A percentile compares a stretch with the other conserved stretches of the same genome.
Conservation (phyloP, 331 rosid species). For the Erythrophleum ivorense region DNA sequence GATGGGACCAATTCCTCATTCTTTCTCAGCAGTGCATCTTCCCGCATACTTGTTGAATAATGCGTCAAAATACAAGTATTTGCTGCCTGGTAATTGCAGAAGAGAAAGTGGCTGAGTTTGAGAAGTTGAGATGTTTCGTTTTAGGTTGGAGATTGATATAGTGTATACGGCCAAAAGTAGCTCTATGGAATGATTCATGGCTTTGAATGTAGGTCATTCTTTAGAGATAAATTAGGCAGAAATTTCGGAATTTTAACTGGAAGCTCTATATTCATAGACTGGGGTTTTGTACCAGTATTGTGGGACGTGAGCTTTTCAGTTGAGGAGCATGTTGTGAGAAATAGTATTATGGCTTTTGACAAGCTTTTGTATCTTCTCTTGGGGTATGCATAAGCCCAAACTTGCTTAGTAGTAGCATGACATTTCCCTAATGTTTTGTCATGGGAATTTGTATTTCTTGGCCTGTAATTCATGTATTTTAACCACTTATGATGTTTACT, state of each 20-base stretch:
- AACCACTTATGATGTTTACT: conserved; percentile 15
- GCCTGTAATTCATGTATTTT: conserved; percentile 40
- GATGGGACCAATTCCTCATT: conserved; percentile 85
- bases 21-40: conserved; percentile 90
- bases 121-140: background rate
- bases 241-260: conserved; percentile 40
- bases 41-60: conserved; percentile 77
- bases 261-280: conserved; percentile 39
- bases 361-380: conserved; percentile 51
- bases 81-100: conserved; percentile 89
- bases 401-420: conserved; percentile 42
- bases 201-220: conserved; percentile 47
- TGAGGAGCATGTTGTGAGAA: conserved; percentile 31
- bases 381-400: conserved; percentile 41
- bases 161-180: conserved; percentile 37
- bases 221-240: conserved; percentile 41
- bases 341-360: conserved; percentile 35
- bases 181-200: conserved; percentile 49
- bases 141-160: conserved; percentile 33
- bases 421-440: conserved; percentile 52
- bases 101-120: conserved; percentile 85
- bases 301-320: conserved; percentile 47
- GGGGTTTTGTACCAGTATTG: conserved; percentile 31
- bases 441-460: conserved; percentile 50
- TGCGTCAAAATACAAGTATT: conserved; percentile 69